Base-by-base conservation (phyloP, 2,329 filamentous ascomycete genomes). In the Hypoxylon sp. region DNA sequence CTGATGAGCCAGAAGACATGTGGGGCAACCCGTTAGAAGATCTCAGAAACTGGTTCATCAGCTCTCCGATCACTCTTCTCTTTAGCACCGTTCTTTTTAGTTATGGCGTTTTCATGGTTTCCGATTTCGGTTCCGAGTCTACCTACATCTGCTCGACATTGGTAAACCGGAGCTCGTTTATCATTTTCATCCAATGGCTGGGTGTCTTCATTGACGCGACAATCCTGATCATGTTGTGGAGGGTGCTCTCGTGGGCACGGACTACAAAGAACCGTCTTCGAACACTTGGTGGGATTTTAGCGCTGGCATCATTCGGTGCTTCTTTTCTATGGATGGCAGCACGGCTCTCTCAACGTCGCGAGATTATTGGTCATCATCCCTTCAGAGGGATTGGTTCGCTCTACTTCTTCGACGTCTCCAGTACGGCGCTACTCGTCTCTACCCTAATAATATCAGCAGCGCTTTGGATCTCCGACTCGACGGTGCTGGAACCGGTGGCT, bases 71-170 rank as follows among this genome's bases (percentile, higher is more conserved):
- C 3, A 67, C 70, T 31, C 65, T 74, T 12, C 57, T 76, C 2
- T 36, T 70, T 13, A 69, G 71, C 32, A 68, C 69, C 4, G 4
- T 72, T 12, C 49, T 75, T n/a, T 67, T 82, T 29, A 69, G 72
- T 7, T 68, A 69, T 3, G 77, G 78, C 2, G 72, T 75, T 2
- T 79, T 71, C 46, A 62, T 74, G 2, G 67, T 73, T 11, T 60
- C 71, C 2, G 67, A 69, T 9, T 70, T 73, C n/a, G 67, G 69
- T 2, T 61, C 65, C 12, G 67, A 62, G n/a, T 82, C 80, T 8
- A 80, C 77, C 0, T 81, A 77, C 49, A 74, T 81, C 47, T 84
- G 81, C 59, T 77, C 79, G 12, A 57, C 69, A 3, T 59, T 70
- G 3, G 53, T 72, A 9, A 78, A 81, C 44, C 73, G 67, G 40